These are phyloP conservation scores for Paecilomyces niveus DNA, from an alignment of 2,329 filamentous ascomycete genomes.

Conservation along the genomic window DNA sequence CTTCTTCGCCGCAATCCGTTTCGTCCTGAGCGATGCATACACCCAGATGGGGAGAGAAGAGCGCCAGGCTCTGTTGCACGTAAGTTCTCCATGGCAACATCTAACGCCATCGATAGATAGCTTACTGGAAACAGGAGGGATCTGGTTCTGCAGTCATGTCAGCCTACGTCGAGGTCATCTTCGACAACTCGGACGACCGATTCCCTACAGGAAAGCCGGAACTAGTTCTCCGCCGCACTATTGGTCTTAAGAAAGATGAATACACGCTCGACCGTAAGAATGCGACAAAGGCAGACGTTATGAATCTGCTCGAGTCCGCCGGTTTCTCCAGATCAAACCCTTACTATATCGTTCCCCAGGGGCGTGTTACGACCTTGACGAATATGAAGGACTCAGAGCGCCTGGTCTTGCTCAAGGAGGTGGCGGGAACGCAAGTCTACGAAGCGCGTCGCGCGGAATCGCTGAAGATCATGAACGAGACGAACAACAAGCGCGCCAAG, in stretches of 20 bases:
- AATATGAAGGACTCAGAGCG: conserved; percentile 98
- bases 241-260: conserved; percentile 96
- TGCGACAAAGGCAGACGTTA: conserved; percentile 86
- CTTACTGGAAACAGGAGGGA: conserved; percentile 58
- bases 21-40: conserved; percentile 96
- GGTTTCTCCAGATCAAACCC: conserved; percentile 96
- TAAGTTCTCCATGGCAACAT: conserved; percentile 22
- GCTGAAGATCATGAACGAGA: conserved; percentile 94
- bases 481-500: conserved; percentile 86
- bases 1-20: conserved; percentile 98
- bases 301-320: conserved; percentile 90
- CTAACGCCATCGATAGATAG: background rate
- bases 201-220: conserved; percentile 92
- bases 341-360: conserved; percentile 98
- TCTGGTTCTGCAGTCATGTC: conserved; percentile 97
- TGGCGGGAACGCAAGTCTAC: conserved; percentile 97
- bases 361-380: conserved; percentile 87
- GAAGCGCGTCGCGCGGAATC: conserved; percentile 87
- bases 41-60: conserved; percentile 93
- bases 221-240: conserved; percentile 83
- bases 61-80: conserved; percentile 87
- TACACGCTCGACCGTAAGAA: conserved; percentile 97
- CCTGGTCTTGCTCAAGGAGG: conserved; percentile 85
- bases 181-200: conserved; percentile 93
- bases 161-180: conserved; percentile 98